phyloP scores from a whole-genome alignment of 345 rosid species.

The Abelmoschus esculentus region DNA sequence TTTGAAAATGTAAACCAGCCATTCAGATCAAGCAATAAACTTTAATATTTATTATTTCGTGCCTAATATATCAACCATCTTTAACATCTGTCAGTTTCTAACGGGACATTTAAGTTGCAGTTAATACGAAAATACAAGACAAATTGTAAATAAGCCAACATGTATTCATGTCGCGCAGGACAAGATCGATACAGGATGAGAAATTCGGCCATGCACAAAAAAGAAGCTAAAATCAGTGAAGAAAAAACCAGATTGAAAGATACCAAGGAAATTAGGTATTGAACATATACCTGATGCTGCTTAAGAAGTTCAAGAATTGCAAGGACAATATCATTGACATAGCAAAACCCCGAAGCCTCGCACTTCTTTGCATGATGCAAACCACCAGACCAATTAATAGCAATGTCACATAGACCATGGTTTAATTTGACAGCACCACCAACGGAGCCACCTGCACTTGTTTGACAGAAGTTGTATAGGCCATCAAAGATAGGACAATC shows the following conservation, averaged over 20 bases:
- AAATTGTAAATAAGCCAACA: background rate
- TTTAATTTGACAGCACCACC: constrained; percentile 64
- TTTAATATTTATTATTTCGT: background rate
- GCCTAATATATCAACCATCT: background rate
- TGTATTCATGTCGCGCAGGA: background rate
- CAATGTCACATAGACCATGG: constrained; percentile 53
- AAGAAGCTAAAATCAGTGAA: too few species aligned
- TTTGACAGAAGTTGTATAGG: constrained; percentile 59
- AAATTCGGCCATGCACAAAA: too few species aligned
- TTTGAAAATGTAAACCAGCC: background rate
- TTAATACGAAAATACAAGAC: background rate
- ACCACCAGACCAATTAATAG: constrained; percentile 64
- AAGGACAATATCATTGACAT: constrained; percentile 64
- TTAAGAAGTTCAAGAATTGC: constrained; percentile 71
- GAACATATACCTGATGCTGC: constrained; percentile 44
- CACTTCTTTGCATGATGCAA: constrained; percentile 70
- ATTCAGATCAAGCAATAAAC: constrained; percentile 1
- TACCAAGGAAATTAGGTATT: background rate
- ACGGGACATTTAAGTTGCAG: background rate
- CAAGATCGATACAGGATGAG: background rate
- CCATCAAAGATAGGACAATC: constrained; percentile 70
- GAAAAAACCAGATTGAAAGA: too few species aligned
- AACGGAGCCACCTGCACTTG: constrained; percentile 65
- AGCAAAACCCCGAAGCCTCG: constrained; percentile 48
- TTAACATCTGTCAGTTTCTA: background rate